Evolutionary conservation across 225 moss, liverwort and hornwort species (phyloP).

Genomic region (Lunularia cruciata): DNA sequence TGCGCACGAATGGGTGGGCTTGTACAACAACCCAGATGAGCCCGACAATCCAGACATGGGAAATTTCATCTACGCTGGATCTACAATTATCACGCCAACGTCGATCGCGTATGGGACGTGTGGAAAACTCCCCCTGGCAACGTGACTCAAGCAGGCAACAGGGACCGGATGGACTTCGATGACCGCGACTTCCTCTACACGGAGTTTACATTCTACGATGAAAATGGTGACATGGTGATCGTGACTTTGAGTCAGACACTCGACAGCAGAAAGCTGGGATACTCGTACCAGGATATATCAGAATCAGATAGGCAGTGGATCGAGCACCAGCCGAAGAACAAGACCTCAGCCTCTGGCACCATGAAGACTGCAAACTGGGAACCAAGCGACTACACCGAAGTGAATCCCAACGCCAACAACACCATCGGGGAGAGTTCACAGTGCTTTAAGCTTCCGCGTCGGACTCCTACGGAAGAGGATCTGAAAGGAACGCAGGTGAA

Average conservation of each 20-base stretch:
- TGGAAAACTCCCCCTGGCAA: conserved; percentile 33
- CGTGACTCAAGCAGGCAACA: conserved; percentile 16
- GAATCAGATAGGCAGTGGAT: conserved; percentile 38
- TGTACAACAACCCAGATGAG: too few relatives aligned
- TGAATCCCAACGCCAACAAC: neutral
- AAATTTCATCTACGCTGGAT: conserved; percentile 34
- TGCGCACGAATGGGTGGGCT: conserved; percentile 48
- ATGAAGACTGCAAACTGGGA: conserved; percentile 7
- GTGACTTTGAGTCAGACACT: conserved; percentile 38
- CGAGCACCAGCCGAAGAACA: conserved; percentile 20
- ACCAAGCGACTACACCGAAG: neutral
- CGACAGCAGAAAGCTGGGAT: conserved; percentile 37
- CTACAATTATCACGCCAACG: conserved; percentile 44
- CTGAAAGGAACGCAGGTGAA: conserved; percentile 20
- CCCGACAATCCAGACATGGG: too few relatives aligned
- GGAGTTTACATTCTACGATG: conserved; percentile 42
- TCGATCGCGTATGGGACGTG: conserved; percentile 45
- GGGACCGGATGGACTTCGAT: conserved; percentile 16
- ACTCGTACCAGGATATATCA: conserved; percentile 27
- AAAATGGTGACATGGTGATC: conserved; percentile 41
- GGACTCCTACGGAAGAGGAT: conserved; percentile 21
- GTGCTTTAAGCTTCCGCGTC: neutral
- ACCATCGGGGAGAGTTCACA: neutral
- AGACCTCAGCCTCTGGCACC: conserved; percentile 1
- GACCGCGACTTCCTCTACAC: conserved; percentile 44